These are phyloP conservation scores for Starmera stellimalicola DNA, from an alignment of 1,139 yeast species.

Conservation along the genomic window DNA sequence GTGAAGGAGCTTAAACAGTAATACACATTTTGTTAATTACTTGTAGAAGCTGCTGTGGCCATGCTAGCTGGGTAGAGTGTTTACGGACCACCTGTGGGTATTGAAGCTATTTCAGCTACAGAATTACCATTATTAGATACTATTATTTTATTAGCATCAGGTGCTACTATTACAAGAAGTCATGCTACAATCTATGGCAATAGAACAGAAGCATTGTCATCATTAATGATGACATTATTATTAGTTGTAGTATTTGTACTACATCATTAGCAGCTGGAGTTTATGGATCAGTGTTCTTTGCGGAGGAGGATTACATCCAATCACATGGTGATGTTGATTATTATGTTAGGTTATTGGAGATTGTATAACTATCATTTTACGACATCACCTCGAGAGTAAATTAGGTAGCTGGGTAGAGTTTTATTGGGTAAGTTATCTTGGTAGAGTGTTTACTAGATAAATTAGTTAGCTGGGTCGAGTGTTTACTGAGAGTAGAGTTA, in stretches of 20 bases:
- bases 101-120: conserved; percentile 12
- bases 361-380: too few relatives aligned
- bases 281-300: conserved; percentile 14
- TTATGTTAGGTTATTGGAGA: conserved; percentile 11
- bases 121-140: too few relatives aligned
- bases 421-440: too few relatives aligned
- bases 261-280: conserved; percentile 14
- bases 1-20: conserved; percentile 25
- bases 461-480: not conserved
- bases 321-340: conserved; percentile 11
- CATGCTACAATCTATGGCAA: conserved; percentile 11
- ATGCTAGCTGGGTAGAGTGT: too few relatives aligned
- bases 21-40: not conserved
- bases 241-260: conserved; percentile 14
- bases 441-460: not conserved
- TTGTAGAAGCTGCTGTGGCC: too few relatives aligned
- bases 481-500: not conserved
- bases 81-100: conserved; percentile 17
- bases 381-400: too few relatives aligned
- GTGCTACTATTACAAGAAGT: conserved; percentile 12
- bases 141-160: too few relatives aligned
- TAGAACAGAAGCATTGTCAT: conserved; percentile 8
- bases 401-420: too few relatives aligned
- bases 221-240: conserved; percentile 10
- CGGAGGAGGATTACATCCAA: too few relatives aligned